A percentile compares a stretch with the other conserved stretches of the same genome.
Conservation (phyloP, 2,329 filamentous ascomycete genomes). For the Monilinia laxa region DNA sequence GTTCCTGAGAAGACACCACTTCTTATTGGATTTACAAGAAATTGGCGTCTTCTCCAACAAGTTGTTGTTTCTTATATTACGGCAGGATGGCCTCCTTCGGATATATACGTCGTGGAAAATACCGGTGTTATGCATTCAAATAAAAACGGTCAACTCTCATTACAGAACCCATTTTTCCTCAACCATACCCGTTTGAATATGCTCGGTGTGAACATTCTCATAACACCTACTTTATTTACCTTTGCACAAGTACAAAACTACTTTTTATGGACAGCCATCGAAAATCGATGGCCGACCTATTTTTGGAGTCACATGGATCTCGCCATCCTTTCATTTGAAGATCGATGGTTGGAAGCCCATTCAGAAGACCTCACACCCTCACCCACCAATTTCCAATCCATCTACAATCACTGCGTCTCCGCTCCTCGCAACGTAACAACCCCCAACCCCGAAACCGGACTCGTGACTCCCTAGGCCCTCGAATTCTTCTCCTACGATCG, state of each 20-base stretch:
- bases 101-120: conserved; percentile 61
- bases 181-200: conserved; percentile 50
- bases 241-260: conserved; percentile 59
- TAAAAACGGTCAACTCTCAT: conserved; percentile 46
- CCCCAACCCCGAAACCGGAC: conserved; percentile 21
- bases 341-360: conserved; percentile 29
- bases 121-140: conserved; percentile 57
- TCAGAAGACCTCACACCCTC: neutral
- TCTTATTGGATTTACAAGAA: conserved; percentile 59
- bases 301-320: conserved; percentile 61
- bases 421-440: conserved; percentile 23
- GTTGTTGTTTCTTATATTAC: conserved; percentile 57
- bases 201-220: conserved; percentile 54
- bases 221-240: conserved; percentile 52
- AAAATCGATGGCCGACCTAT: conserved; percentile 49
- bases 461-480: conserved; percentile 45
- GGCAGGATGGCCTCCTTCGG: conserved; percentile 56
- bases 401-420: conserved; percentile 26
- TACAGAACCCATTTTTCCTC: conserved; percentile 58
- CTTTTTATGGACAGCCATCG: conserved; percentile 49
- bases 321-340: conserved; percentile 47
- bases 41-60: conserved; percentile 56
- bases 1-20: conserved; percentile 50
- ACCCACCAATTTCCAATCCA: conserved; percentile 22
- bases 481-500: conserved; percentile 58